Percentiles rank a stretch among this genome's conserved stretches.
Evolutionary conservation across 1,284 basidiomycete genomes (phyloP).

Genomic region (Sporisorium sorghi): DNA sequence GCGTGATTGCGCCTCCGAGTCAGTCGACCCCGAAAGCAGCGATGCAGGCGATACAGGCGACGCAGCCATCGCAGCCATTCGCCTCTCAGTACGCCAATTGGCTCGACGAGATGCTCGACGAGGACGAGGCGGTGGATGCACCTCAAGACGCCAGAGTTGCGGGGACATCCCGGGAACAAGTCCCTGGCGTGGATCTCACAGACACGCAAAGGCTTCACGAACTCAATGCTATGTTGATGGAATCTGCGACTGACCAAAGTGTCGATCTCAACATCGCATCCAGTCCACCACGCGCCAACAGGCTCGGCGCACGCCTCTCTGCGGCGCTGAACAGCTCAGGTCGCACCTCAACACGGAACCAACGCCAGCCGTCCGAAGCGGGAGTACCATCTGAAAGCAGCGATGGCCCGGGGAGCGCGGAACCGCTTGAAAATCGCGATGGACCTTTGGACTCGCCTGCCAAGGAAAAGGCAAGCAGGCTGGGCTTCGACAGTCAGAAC

Average conservation of each 20-base stretch:
- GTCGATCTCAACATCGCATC: conserved; percentile 39
- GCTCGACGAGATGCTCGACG: conserved; percentile 44
- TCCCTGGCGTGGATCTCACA: conserved; percentile 14
- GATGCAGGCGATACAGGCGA: not conserved
- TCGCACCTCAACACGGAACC: conserved; percentile 6
- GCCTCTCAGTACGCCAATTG: conserved; percentile 39
- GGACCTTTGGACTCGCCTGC: conserved; percentile 42
- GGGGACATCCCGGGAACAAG: not conserved
- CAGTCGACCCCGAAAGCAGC: conserved; percentile 38
- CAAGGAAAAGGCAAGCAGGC: conserved; percentile 35
- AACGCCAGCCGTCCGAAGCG: not conserved
- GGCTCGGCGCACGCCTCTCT: conserved; percentile 20
- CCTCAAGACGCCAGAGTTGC: conserved; percentile 2
- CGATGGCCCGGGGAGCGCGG: conserved; percentile 7
- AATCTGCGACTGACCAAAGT: conserved; percentile 16
- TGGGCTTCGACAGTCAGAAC: conserved; percentile 48
- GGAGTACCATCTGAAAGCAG: conserved; percentile 22
- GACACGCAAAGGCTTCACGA: conserved; percentile 36
- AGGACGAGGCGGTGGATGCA: conserved; percentile 14
- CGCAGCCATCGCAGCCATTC: conserved; percentile 35
- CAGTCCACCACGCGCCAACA: conserved; percentile 32
- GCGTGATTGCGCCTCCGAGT: conserved; percentile 18
- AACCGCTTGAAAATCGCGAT: conserved; percentile 16
- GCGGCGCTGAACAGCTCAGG: conserved; percentile 32
- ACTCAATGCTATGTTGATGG: conserved; percentile 29